Conservation (phyloP, 768 basidiomycete species). For the Lactarius vividus region DNA sequence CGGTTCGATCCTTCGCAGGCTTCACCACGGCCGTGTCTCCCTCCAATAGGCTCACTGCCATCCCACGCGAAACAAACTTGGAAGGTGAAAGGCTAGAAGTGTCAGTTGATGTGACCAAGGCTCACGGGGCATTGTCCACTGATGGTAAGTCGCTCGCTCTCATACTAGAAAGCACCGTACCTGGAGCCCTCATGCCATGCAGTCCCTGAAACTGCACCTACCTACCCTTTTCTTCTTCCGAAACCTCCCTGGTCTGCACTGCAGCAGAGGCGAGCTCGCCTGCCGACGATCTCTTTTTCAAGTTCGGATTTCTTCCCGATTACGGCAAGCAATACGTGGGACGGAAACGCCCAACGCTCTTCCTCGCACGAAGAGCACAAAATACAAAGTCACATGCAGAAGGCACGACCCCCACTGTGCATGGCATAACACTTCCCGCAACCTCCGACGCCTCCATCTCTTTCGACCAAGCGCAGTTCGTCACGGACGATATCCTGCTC, state of each 20-base stretch:
- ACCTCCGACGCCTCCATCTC: background rate
- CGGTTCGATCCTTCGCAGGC: constrained; percentile 24
- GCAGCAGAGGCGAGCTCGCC: constrained; percentile 27
- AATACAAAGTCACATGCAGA: background rate
- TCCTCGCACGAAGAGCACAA: constrained; percentile 12
- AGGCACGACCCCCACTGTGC: background rate
- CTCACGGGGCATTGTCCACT: constrained; percentile 31
- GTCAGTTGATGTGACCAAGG: constrained; percentile 27
- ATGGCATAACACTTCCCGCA: constrained; percentile 4
- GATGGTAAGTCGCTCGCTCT: constrained; percentile 28
- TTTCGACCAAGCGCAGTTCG: constrained; percentile 26
- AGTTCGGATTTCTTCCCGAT: constrained; percentile 25
- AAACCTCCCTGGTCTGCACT: constrained; percentile 25
- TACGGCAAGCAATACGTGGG: constrained; percentile 25
- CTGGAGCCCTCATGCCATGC: background rate
- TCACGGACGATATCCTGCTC: constrained; percentile 26
- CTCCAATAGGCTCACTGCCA: constrained; percentile 28
- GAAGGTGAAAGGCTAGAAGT: constrained; percentile 27
- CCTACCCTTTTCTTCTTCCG: constrained; percentile 22
- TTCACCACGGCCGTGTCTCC: constrained; percentile 28
- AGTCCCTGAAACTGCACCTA: background rate
- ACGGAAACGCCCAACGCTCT: constrained; percentile 23
- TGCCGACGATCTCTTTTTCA: constrained; percentile 19
- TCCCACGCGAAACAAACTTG: constrained; percentile 29
- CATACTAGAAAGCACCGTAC: background rate